These are phyloP conservation scores for Ceratocystis huliohia DNA, from an alignment of 2,329 filamentous ascomycete genomes.

Conservation along the genomic window DNA sequence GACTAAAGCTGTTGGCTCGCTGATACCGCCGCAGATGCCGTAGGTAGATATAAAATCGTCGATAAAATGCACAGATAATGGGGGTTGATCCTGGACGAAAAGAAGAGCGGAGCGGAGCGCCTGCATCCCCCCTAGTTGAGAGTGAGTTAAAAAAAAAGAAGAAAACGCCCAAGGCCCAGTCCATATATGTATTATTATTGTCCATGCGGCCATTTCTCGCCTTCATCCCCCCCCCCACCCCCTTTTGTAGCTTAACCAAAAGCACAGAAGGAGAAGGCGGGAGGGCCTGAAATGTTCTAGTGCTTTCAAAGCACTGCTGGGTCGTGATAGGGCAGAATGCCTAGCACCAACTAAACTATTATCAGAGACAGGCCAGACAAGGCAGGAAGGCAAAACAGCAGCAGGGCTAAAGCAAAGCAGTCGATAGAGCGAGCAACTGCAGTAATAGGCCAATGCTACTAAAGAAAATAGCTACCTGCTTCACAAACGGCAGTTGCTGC, in stretches of 20 bases:
- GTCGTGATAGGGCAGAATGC: no score
- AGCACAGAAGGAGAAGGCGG: no score
- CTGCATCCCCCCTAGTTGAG: not conserved
- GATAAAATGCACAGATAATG: not conserved
- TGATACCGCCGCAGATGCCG: not conserved
- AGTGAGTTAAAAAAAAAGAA: not conserved
- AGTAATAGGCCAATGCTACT: not conserved
- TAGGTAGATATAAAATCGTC: not conserved
- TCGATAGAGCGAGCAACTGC: not conserved
- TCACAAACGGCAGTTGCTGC: not conserved
- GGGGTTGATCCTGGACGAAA: not conserved
- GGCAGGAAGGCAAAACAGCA: no score
- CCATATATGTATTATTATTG: not conserved
- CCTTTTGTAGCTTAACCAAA: no score
- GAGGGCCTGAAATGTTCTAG: no score
- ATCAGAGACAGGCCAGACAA: no score
- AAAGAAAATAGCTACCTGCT: not conserved
- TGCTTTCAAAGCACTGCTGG: no score
- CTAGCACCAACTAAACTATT: no score
- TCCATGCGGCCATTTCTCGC: no score
- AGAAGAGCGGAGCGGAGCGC: not conserved
- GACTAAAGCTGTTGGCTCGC: not conserved
- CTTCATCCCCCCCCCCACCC: no score
- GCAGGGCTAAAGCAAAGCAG: no score
- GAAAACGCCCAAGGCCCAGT: not conserved